Percentiles rank a stretch among this genome's conserved stretches.
Conservation (phyloP, 2,329 filamentous ascomycete species). For the Graphiopsis chlorocephala region DNA sequence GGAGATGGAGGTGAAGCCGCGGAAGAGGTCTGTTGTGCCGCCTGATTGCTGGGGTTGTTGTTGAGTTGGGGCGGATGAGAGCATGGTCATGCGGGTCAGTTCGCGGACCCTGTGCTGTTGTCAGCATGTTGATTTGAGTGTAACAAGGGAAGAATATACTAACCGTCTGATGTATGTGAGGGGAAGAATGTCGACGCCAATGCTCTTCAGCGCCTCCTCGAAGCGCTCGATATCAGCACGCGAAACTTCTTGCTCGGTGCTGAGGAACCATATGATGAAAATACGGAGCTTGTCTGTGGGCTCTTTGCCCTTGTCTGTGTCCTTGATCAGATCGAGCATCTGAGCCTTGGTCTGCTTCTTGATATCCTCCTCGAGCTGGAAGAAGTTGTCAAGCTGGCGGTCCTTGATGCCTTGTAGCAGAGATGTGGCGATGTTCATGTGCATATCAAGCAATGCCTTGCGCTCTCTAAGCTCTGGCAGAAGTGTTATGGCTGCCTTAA, state of each 20-base stretch:
- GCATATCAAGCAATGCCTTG: slow-evolving; percentile 92
- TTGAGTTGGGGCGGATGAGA: slow-evolving; percentile 75
- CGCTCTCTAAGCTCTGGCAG: slow-evolving; percentile 88
- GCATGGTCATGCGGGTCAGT: slow-evolving; percentile 96
- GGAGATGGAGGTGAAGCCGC: slow-evolving; percentile 87
- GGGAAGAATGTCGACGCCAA: slow-evolving; percentile 72
- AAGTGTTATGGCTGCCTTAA: slow-evolving; percentile 92
- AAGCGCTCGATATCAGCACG: slow-evolving; percentile 81
- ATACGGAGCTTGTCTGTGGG: slow-evolving; percentile 85
- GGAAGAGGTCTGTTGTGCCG: slow-evolving; percentile 76
- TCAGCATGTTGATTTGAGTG: not conserved
- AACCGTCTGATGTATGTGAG: slow-evolving; percentile 84
- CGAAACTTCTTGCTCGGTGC: slow-evolving; percentile 83
- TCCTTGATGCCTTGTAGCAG: slow-evolving; percentile 83
- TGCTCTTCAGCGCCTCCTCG: slow-evolving; percentile 74
- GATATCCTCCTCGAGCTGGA: slow-evolving; percentile 89
- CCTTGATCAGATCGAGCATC: slow-evolving; percentile 81
- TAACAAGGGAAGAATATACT: slow-evolving; percentile 32
- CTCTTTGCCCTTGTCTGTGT: slow-evolving; percentile 75
- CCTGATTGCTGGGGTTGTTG: slow-evolving; percentile 53
- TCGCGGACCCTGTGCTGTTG: slow-evolving; percentile 67
- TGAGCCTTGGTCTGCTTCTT: slow-evolving; percentile 88
- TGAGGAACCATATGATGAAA: slow-evolving; percentile 96
- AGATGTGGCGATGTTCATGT: slow-evolving; percentile 95
- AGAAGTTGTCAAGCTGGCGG: slow-evolving; percentile 91